A percentile compares a stretch with the other conserved stretches of the same genome.
Conservation (phyloP, 164 flowering plant genomes). For the Amborella trichopoda region DNA sequence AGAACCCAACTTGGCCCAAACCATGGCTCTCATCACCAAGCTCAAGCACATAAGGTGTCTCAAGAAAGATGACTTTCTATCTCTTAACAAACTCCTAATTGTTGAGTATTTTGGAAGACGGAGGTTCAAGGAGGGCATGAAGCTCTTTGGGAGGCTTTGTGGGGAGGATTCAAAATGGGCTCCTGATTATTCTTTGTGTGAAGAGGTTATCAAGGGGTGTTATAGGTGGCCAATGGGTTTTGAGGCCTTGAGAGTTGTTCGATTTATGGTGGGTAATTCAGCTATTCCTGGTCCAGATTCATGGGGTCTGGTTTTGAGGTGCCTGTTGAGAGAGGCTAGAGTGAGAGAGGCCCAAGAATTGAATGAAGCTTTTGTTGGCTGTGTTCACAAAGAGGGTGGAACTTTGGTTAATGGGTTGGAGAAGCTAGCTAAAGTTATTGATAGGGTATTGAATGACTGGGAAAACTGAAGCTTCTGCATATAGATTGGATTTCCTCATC, state of each 20-base stretch:
- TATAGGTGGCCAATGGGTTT: neutral
- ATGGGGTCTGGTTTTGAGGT: constrained; percentile 1
- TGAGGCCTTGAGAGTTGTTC: constrained; percentile 6
- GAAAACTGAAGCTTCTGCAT: neutral
- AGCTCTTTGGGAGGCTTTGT: constrained; percentile 7
- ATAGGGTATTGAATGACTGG: neutral
- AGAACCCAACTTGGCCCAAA: constrained; percentile 1
- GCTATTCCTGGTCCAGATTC: neutral
- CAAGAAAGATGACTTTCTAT: constrained; percentile 5
- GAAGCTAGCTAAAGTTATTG: neutral
- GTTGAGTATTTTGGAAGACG: constrained; percentile 1
- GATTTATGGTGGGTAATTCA: constrained; percentile 1
- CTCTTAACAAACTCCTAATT: neutral
- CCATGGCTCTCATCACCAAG: constrained; percentile 9
- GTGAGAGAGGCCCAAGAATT: constrained; percentile 8
- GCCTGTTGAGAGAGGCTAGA: constrained; percentile 11
- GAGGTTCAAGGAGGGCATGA: constrained; percentile 4
- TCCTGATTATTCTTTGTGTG: neutral
- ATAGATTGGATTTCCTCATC: too few species aligned
- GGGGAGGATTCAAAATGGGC: too few species aligned
- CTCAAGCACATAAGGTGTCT: constrained; percentile 4
- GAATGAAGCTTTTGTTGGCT: constrained; percentile 1
- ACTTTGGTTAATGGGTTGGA: neutral
- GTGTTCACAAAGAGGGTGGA: too few species aligned
- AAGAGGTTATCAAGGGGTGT: neutral